Evolutionary conservation across 805 yeast species (phyloP).

Genomic region (Lipomyces sp.): DNA sequence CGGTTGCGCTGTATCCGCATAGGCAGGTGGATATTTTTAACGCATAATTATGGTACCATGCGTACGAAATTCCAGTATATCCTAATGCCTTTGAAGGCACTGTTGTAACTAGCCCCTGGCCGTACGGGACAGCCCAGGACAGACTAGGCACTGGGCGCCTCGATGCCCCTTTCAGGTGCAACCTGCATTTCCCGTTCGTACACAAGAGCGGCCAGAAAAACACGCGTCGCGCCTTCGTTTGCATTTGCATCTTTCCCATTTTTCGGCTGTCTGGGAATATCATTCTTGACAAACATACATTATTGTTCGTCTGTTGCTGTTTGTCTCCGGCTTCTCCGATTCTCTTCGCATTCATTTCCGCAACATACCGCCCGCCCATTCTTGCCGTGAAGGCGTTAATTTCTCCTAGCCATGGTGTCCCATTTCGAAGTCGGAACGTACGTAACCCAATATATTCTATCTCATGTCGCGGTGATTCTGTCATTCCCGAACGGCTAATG

Average conservation of each 20-base stretch:
- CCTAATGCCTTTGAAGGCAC: background rate
- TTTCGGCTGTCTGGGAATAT: background rate
- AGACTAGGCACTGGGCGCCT: background rate
- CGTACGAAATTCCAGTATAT: background rate
- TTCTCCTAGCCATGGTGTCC: constrained; percentile 30
- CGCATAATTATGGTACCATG: background rate
- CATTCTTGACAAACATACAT: background rate
- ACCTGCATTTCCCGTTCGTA: background rate
- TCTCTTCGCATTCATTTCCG: background rate
- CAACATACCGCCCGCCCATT: no score
- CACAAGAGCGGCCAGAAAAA: no score
- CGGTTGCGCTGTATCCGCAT: background rate
- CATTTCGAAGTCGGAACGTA: constrained; percentile 37
- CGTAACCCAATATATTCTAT: constrained; percentile 4
- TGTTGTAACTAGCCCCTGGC: background rate
- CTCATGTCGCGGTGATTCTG: background rate
- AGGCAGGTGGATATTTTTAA: background rate
- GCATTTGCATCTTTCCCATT: background rate
- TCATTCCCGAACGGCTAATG: background rate
- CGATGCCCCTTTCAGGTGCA: background rate
- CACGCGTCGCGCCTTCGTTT: constrained; percentile 1
- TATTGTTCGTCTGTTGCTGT: background rate
- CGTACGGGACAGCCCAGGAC: background rate
- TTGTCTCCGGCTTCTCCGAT: background rate
- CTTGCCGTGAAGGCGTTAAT: background rate